Evolutionary conservation across 2,329 filamentous ascomycete genomes (phyloP).

Genomic region (Ustilaginoidea virens): DNA sequence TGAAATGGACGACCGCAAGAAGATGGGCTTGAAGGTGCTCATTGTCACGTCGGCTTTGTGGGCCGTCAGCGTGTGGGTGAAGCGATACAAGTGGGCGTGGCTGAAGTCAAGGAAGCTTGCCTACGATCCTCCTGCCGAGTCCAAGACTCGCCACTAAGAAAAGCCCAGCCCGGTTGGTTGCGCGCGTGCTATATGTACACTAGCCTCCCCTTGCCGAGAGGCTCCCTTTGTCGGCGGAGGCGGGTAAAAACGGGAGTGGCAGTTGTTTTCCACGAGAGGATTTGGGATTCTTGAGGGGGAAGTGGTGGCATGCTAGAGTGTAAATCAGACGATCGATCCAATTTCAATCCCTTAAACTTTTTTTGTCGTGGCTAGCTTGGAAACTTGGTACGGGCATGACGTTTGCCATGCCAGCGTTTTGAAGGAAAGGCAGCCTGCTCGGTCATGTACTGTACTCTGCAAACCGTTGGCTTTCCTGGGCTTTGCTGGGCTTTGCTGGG

Average conservation of each 20-base stretch:
- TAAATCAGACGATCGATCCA: constrained; percentile 31
- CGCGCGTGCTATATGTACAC: constrained; percentile 24
- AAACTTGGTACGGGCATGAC: too few relatives aligned
- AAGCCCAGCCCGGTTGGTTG: constrained; percentile 7
- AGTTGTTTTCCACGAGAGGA: too few relatives aligned
- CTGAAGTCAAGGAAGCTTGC: constrained; percentile 91
- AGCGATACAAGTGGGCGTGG: constrained; percentile 98
- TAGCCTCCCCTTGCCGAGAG: constrained; percentile 22
- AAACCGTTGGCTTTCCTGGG: too few relatives aligned
- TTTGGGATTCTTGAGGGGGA: constrained; percentile 12
- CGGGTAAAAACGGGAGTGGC: constrained; percentile 19
- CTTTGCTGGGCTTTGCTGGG: too few relatives aligned
- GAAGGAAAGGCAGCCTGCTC: too few relatives aligned
- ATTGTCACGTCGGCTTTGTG: constrained; percentile 65
- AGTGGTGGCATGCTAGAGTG: constrained; percentile 29
- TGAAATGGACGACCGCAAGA: constrained; percentile 98
- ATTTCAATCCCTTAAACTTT: constrained; percentile 22
- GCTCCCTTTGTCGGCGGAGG: constrained; percentile 27
- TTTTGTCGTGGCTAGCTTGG: constrained; percentile 6
- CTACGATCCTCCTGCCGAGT: constrained; percentile 60
- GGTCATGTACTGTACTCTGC: too few relatives aligned
- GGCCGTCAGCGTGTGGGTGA: constrained; percentile 88
- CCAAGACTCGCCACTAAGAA: constrained; percentile 32
- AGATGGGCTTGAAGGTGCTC: constrained; percentile 97
- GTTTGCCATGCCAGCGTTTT: too few relatives aligned